These are phyloP conservation scores for Ceratocystis cubensis DNA, from an alignment of 2,329 filamentous ascomycete genomes.

Conservation along the genomic window DNA sequence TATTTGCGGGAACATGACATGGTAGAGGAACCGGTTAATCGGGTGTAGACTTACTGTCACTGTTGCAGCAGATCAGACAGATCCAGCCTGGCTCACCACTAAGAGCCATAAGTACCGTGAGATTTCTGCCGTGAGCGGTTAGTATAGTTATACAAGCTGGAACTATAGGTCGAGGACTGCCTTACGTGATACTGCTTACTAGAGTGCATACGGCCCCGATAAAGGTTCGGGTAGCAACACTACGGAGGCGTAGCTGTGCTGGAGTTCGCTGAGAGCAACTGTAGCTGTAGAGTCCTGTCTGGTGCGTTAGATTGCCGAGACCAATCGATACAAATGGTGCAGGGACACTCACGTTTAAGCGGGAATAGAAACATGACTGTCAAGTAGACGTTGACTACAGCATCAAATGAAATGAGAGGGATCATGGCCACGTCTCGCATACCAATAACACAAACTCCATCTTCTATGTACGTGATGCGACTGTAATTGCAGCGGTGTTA, in stretches of 20 bases:
- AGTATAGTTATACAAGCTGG: neutral
- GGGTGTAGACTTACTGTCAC: slow-evolving; percentile 38
- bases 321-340: neutral
- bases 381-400: slow-evolving; percentile 49
- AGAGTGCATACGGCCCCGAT: slow-evolving; percentile 46
- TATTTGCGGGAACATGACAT: neutral
- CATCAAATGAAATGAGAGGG: slow-evolving; percentile 48
- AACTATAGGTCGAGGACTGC: slow-evolving; percentile 3
- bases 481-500: slow-evolving; percentile 26
- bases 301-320: slow-evolving; percentile 4
- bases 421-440: slow-evolving; percentile 47
- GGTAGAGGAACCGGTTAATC: neutral
- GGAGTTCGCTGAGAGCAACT: slow-evolving; percentile 34
- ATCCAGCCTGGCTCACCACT: slow-evolving; percentile 53
- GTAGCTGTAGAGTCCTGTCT: slow-evolving; percentile 42
- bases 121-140: slow-evolving; percentile 35
- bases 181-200: slow-evolving; percentile 44
- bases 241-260: slow-evolving; percentile 35
- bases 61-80: slow-evolving; percentile 53
- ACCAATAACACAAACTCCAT: slow-evolving; percentile 48
- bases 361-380: slow-evolving; percentile 52
- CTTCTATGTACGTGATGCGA: slow-evolving; percentile 43
- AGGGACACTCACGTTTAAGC: slow-evolving; percentile 36
- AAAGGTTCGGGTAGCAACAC: slow-evolving; percentile 45
- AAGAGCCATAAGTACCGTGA: slow-evolving; percentile 45